A percentile compares a stretch with the other conserved stretches of the same genome.
Conservation (phyloP, 345 rosid genomes). For the Pistacia integerrima region DNA sequence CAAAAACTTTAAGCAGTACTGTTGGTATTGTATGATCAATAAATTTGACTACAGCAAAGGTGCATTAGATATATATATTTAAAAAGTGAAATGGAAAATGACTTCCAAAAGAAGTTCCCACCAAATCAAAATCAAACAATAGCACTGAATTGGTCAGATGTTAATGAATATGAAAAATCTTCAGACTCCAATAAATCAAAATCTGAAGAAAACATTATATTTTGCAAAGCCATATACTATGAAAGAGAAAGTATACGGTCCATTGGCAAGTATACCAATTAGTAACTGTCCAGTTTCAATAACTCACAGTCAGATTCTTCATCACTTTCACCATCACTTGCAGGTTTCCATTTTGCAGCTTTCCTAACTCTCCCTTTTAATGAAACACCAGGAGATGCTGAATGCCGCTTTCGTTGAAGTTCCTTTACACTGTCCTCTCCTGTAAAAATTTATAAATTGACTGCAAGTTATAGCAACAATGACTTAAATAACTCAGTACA, state of each 20-base stretch:
- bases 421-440: constrained; percentile 87
- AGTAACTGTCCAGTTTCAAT: constrained; percentile 15
- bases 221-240: neutral
- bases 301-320: constrained; percentile 81
- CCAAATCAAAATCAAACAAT: neutral
- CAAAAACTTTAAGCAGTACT: neutral
- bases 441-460: constrained; percentile 32
- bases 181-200: neutral
- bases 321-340: constrained; percentile 83
- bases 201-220: neutral
- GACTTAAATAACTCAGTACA: neutral
- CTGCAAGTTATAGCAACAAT: neutral
- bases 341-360: constrained; percentile 85
- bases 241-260: neutral
- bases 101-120: neutral
- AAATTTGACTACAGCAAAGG: constrained; percentile 13
- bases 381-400: constrained; percentile 87
- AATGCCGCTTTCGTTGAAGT: constrained; percentile 92
- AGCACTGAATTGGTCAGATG: neutral
- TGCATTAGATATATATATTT: neutral
- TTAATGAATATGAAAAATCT: neutral
- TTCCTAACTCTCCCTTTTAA: constrained; percentile 92
- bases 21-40: neutral
- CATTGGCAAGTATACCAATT: neutral
- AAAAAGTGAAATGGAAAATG: neutral